Evolutionary conservation across 225 moss, liverwort and hornwort genomes (phyloP).

Genomic region (Neckera pumila): DNA sequence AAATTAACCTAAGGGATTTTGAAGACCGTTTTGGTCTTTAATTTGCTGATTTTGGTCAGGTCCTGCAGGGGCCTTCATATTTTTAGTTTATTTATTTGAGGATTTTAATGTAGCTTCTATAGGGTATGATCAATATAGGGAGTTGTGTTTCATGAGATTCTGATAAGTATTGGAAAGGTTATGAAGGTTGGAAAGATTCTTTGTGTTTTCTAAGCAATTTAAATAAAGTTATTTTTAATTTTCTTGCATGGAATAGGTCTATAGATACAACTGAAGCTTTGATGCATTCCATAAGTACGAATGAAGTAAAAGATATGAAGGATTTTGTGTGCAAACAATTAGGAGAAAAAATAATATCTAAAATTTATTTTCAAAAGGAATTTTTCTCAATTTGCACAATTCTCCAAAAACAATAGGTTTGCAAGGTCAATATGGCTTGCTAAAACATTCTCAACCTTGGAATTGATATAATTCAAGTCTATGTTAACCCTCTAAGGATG

Average conservation of each 20-base stretch:
- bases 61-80: not conserved
- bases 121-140: not conserved
- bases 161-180: not conserved
- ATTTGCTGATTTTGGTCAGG: not conserved
- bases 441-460: not conserved
- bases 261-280: not conserved
- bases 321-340: not conserved
- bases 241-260: not conserved
- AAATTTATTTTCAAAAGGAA: not conserved
- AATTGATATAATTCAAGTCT: not conserved
- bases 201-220: not conserved
- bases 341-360: not conserved
- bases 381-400: not conserved
- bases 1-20: not conserved
- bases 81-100: not conserved
- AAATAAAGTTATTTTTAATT: not conserved
- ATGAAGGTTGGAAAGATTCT: not conserved
- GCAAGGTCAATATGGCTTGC: not conserved
- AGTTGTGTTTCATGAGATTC: not conserved
- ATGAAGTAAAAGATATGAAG: not conserved
- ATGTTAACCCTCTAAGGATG: not conserved
- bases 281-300: not conserved
- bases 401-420: not conserved
- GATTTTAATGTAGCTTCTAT: not conserved
- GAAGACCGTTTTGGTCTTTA: not conserved